These are phyloP conservation scores for Coelastrella sp. DNA, from an alignment of 139 green algal genomes.

Conservation along the genomic window DNA sequence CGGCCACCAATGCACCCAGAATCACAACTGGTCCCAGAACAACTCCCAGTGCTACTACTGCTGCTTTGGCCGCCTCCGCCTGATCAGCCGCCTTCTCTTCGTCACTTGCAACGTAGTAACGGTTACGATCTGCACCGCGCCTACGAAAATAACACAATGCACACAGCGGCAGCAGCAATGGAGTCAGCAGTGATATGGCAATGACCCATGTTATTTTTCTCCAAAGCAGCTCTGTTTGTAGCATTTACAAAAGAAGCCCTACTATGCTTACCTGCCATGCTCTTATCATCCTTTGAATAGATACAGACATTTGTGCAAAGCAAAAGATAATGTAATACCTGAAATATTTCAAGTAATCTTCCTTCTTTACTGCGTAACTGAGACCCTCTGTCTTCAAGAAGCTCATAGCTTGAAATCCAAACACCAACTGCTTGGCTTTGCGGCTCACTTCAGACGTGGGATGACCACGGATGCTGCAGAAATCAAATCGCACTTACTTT, in stretches of 20 bases:
- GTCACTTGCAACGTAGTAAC: constrained; percentile 51
- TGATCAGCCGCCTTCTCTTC: constrained; percentile 53
- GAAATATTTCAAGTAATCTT: constrained; percentile 68
- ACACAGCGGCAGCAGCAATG: not conserved
- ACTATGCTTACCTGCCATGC: no score
- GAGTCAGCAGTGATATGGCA: no score
- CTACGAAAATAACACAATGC: constrained; percentile 14
- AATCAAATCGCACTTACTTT: no score
- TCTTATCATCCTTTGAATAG: no score
- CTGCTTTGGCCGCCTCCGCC: not conserved
- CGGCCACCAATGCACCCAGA: constrained; percentile 10
- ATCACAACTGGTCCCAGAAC: constrained; percentile 45
- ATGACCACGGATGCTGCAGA: constrained; percentile 62
- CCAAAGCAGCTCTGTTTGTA: not conserved
- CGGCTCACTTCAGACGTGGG: constrained; percentile 63
- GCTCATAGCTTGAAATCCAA: constrained; percentile 72
- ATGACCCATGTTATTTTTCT: no score
- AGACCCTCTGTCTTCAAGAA: constrained; percentile 39
- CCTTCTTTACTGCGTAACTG: constrained; percentile 51
- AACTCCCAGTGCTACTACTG: constrained; percentile 17
- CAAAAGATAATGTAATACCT: not conserved
- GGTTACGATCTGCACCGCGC: constrained; percentile 25
- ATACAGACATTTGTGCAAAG: not conserved
- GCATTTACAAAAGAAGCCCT: no score
- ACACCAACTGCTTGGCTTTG: constrained; percentile 82